Conservation (phyloP, 169 alveolate species). For the Babesia divergens region DNA sequence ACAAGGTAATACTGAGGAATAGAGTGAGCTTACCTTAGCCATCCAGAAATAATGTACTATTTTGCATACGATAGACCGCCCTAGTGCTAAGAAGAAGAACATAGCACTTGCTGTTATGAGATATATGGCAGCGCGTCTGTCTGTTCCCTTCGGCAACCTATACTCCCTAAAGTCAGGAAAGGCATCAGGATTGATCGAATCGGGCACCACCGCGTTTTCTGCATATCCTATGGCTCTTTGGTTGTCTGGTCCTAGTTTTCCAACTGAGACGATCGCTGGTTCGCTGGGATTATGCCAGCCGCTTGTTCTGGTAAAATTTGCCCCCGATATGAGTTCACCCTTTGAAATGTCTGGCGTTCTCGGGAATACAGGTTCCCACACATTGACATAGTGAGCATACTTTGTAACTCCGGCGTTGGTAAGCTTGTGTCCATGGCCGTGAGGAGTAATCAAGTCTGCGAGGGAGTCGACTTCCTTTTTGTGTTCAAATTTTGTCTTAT, state of each 20-base stretch:
- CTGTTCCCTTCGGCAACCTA: slow-evolving; percentile 78
- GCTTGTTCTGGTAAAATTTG: slow-evolving; percentile 82
- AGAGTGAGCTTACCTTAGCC: slow-evolving; percentile 50
- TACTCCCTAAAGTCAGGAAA: slow-evolving; percentile 84
- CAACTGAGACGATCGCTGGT: slow-evolving; percentile 84
- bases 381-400: slow-evolving; percentile 81
- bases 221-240: slow-evolving; percentile 85
- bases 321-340: slow-evolving; percentile 84
- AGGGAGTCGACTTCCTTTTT: slow-evolving; percentile 61
- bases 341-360: slow-evolving; percentile 79
- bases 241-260: slow-evolving; percentile 81
- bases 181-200: slow-evolving; percentile 74
- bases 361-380: slow-evolving; percentile 86
- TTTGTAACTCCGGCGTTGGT: slow-evolving; percentile 72
- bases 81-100: slow-evolving; percentile 75
- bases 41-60: slow-evolving; percentile 81
- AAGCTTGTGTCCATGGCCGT: slow-evolving; percentile 78
- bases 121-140: slow-evolving; percentile 79
- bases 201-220: slow-evolving; percentile 82
- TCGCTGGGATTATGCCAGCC: slow-evolving; percentile 84
- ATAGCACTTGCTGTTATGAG: slow-evolving; percentile 76
- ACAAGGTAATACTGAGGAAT: not conserved
- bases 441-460: slow-evolving; percentile 73
- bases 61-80: slow-evolving; percentile 77
- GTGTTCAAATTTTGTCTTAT: slow-evolving; percentile 63